Percentiles rank a stretch among this genome's conserved stretches.
Conservation (phyloP, 495 filamentous ascomycete genomes). For the Trichoderma virens region DNA sequence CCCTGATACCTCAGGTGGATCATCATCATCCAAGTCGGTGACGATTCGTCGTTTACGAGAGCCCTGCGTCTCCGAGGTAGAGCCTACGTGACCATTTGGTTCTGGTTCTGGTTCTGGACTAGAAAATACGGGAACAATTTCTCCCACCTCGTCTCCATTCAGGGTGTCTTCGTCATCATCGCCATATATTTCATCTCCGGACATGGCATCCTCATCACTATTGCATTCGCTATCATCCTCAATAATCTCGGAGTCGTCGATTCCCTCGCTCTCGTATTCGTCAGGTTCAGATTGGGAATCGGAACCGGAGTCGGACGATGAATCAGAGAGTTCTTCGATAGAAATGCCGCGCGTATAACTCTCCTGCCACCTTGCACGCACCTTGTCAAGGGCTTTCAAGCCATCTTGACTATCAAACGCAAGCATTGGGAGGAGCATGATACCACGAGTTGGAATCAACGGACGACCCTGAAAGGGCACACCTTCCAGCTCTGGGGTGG, state of each 20-base stretch:
- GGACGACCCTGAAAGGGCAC: not conserved
- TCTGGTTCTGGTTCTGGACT: not conserved
- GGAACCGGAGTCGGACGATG: not conserved
- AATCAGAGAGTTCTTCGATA: not conserved
- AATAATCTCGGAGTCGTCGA: not conserved
- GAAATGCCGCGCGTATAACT: not conserved
- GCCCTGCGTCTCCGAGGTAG: not conserved
- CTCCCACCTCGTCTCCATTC: not conserved
- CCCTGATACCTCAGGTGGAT: not conserved
- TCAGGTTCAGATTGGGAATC: not conserved
- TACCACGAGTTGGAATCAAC: not conserved
- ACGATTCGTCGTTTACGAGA: not conserved
- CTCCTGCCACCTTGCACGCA: not conserved
- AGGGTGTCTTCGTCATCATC: not conserved
- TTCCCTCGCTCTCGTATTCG: constrained; percentile 10
- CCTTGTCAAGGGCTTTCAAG: not conserved
- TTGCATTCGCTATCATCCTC: not conserved
- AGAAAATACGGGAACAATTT: not conserved
- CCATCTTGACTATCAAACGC: not conserved
- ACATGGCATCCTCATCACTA: not conserved
- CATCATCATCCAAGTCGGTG: constrained; percentile 6
- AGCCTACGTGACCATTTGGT: no score
- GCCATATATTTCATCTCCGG: not conserved
- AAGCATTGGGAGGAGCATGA: not conserved
- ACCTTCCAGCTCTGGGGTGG: not conserved